Evolutionary conservation across 164 flowering plant genomes (phyloP).

Genomic region (Stephania japonica): DNA sequence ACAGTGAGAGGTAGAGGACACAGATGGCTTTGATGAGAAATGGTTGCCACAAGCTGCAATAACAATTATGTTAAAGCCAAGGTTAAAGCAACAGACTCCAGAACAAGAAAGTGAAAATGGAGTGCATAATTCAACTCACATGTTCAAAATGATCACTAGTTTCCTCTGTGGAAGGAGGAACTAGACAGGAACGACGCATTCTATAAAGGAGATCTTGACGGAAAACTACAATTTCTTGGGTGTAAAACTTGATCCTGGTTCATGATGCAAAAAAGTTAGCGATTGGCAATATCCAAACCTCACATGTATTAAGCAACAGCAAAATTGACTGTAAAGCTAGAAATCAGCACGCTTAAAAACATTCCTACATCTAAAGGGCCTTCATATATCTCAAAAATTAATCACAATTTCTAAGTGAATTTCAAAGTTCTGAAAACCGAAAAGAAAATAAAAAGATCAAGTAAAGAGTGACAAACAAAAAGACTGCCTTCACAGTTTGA

Average conservation of each 20-base stretch:
- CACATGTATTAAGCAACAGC: neutral
- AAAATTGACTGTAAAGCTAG: too few species aligned
- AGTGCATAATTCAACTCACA: constrained; percentile 34
- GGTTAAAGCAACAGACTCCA: neutral
- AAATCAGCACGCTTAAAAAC: too few species aligned
- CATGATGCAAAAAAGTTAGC: constrained; percentile 2
- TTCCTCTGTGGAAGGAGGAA: constrained; percentile 85
- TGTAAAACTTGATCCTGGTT: constrained; percentile 78
- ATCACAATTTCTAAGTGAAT: too few species aligned
- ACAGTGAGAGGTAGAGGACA: constrained; percentile 92
- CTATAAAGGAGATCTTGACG: constrained; percentile 88
- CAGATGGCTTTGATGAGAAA: constrained; percentile 91
- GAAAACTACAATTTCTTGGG: constrained; percentile 89
- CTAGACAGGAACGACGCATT: constrained; percentile 85
- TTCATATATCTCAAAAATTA: too few species aligned
- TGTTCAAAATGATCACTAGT: constrained; percentile 90
- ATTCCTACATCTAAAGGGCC: neutral
- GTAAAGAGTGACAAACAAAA: too few species aligned
- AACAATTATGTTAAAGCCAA: neutral
- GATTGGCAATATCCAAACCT: neutral
- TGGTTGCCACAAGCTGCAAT: constrained; percentile 91
- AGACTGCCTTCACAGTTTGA: too few species aligned
- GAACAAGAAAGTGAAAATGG: neutral
- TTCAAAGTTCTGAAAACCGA: too few species aligned
- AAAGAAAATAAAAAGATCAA: too few species aligned